Evolutionary conservation across 2,329 filamentous ascomycete genomes (phyloP).

Genomic region (Cytospora piceae): DNA sequence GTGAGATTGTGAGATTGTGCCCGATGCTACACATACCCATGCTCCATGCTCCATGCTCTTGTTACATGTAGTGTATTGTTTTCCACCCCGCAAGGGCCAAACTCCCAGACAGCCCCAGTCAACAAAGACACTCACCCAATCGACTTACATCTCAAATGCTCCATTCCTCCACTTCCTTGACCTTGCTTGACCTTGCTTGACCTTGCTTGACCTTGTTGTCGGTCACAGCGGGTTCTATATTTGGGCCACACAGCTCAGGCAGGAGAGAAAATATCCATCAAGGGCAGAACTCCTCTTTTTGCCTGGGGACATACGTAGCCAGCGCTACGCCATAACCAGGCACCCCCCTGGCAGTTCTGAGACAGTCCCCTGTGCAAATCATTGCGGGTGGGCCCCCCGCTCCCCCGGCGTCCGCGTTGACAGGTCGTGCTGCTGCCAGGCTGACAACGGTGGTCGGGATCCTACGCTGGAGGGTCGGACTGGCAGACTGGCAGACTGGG

Average conservation of each 20-base stretch:
- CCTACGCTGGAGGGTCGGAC: not conserved
- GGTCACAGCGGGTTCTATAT: not conserved
- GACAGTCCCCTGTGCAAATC: constrained; percentile 38
- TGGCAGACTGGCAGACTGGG: no score
- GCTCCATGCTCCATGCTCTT: not conserved
- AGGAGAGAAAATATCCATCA: not conserved
- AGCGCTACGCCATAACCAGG: not conserved
- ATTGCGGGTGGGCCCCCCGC: not conserved
- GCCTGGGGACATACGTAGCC: not conserved
- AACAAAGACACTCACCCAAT: not conserved
- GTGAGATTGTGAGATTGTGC: not conserved
- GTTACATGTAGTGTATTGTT: no score
- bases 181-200: not conserved
- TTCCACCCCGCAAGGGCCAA: not conserved
- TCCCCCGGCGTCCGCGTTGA: not conserved
- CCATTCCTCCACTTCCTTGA: not conserved
- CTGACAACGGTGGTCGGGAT: not conserved
- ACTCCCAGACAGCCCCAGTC: not conserved
- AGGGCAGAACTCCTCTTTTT: not conserved
- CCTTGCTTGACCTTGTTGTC: not conserved
- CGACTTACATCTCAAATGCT: not conserved
- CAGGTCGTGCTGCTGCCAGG: not conserved
- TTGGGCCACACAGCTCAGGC: not conserved
- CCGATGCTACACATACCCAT: not conserved
- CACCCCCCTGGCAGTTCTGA: not conserved